phyloP scores from a whole-genome alignment of 345 rosid species.

The Mangifera indica region DNA sequence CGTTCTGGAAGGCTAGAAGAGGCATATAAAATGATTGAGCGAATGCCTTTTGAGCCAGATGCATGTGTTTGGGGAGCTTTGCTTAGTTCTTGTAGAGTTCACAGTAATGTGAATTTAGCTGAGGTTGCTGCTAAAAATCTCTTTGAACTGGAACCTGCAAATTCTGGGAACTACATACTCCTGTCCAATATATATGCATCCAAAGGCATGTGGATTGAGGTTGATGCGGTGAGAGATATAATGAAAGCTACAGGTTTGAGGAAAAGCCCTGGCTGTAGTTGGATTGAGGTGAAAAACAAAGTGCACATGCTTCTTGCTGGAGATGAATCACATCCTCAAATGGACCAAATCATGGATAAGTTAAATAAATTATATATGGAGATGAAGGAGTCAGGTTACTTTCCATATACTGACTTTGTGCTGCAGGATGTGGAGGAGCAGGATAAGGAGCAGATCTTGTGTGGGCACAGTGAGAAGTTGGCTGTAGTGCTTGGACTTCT shows the following conservation, averaged over 20 bases:
- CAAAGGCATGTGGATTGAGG: slow-evolving; percentile 41
- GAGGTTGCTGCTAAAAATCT: slow-evolving; percentile 40
- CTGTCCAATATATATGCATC: slow-evolving; percentile 49
- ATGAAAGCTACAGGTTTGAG: slow-evolving; percentile 35
- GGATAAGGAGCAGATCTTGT: slow-evolving; percentile 28
- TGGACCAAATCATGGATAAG: slow-evolving; percentile 12
- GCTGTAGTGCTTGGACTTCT: slow-evolving; percentile 38
- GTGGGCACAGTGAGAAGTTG: slow-evolving; percentile 40
- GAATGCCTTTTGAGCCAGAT: slow-evolving; percentile 62
- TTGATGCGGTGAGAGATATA: slow-evolving; percentile 29
- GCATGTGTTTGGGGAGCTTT: slow-evolving; percentile 84
- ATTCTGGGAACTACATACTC: slow-evolving; percentile 44
- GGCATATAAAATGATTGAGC: slow-evolving; percentile 54
- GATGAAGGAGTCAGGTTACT: slow-evolving; percentile 12
- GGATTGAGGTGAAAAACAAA: slow-evolving; percentile 36
- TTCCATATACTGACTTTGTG: slow-evolving; percentile 10
- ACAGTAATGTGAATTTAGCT: slow-evolving; percentile 31
- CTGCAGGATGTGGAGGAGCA: slow-evolving; percentile 15
- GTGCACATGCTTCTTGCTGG: slow-evolving; percentile 17
- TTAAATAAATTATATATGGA: slow-evolving; percentile 13
- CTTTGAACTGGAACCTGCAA: slow-evolving; percentile 41
- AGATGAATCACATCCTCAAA: slow-evolving; percentile 14
- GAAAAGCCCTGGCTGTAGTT: slow-evolving; percentile 43
- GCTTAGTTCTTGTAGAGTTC: slow-evolving; percentile 61
- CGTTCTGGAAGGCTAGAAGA: slow-evolving; percentile 67